Evolutionary conservation across 805 yeast species (phyloP), one percentile per base, ranked within the genome.

Genomic region (Zygotorulaspora danielsina): DNA sequence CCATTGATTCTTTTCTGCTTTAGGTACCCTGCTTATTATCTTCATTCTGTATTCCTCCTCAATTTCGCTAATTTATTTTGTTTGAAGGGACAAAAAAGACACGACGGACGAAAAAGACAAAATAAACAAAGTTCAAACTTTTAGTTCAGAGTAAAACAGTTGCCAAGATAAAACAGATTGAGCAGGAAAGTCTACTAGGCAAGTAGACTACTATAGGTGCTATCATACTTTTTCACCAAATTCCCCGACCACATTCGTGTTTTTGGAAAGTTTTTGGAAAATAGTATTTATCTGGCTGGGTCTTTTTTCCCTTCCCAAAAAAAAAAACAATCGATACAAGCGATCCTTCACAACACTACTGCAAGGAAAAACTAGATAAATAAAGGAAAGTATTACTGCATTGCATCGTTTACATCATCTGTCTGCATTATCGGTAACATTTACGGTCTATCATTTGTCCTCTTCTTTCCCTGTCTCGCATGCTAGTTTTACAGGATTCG

Each of bases 401-500:
- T 17, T 34, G 20, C 36, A 15, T 17, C 30, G 18, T 6, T 13
- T 11, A 19, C 6, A 18, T 19, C 15, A 10, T 10, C 17, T 34
- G 10, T 16, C 21, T 24, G 22, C 17, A 13, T 12, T 34, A 16
- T 13, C 22, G 2, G n/a, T 17, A 15, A n/a, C 16, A 12, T 27
- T 34, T 24, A 21, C 15, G 16, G 17, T 19, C 13, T 4, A 6
- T 32, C 22, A 9, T 17, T 21, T 17, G 6, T 34, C 17, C 19
- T 17, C 20, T 25, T 24, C 12, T 24, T 19, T 25, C n/a, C n/a
- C n/a, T 13, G 29, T 34, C 25, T 10, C 16, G 10, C 32, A 44
- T 44, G 47, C 47, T 43, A 31, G 36, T 39, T 27, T 34, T 39
- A 36, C 44, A 44, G 28, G 44, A 44, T 32, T 32, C 36, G 26